phyloP scores from a whole-genome alignment of 306 rosid species.

The Ormosia semicastrata region DNA sequence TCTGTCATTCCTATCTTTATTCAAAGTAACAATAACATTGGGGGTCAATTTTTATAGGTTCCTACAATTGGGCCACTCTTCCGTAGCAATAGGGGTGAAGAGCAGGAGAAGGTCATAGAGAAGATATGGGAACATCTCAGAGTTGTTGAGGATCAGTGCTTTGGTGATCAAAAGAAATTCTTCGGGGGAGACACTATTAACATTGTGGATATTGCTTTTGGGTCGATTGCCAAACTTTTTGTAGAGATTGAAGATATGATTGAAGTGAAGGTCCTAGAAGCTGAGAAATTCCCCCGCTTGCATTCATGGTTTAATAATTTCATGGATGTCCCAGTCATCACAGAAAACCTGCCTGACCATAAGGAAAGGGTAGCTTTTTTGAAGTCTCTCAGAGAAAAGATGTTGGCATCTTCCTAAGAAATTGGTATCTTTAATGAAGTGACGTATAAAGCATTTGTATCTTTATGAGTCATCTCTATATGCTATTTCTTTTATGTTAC shows the following conservation, averaged over 20 bases:
- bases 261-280: conserved; percentile 16
- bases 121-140: background rate
- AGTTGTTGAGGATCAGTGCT: conserved; percentile 25
- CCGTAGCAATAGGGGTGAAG: background rate
- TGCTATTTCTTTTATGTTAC: background rate
- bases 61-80: background rate
- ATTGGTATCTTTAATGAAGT: background rate
- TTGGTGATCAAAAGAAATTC: conserved; percentile 17
- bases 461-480: background rate
- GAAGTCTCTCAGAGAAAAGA: background rate
- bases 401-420: background rate
- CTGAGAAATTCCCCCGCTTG: conserved; percentile 38
- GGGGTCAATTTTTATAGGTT: background rate
- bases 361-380: background rate
- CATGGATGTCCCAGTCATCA: conserved; percentile 38
- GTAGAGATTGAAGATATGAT: background rate
- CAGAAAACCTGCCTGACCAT: conserved; percentile 39
- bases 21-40: background rate
- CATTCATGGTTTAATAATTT: conserved; percentile 46
- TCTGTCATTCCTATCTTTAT: background rate
- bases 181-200: conserved; percentile 35
- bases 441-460: background rate
- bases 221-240: background rate
- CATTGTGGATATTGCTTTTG: conserved; percentile 39
- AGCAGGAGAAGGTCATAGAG: conserved; percentile 5